phyloP scores from a whole-genome alignment of 140 eudicot genomes.

The Cichorium intybus region DNA sequence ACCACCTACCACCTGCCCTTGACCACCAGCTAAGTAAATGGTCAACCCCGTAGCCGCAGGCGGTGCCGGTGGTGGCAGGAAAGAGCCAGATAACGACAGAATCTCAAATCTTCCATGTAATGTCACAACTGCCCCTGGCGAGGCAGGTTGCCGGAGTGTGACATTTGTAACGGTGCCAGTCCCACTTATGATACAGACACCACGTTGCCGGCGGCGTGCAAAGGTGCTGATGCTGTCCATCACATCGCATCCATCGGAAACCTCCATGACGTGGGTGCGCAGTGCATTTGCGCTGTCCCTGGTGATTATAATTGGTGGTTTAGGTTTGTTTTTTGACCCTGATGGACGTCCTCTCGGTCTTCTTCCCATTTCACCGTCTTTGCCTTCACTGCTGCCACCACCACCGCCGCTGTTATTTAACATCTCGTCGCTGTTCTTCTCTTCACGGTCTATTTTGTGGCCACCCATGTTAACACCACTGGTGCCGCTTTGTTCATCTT shows the following conservation, averaged over 20 bases:
- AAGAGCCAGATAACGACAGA: slow-evolving; percentile 41
- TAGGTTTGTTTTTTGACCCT: slow-evolving; percentile 58
- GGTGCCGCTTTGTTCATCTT: slow-evolving; percentile 73
- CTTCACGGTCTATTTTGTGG: slow-evolving; percentile 54
- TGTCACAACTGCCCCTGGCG: slow-evolving; percentile 44
- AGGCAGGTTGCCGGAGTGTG: slow-evolving; percentile 45
- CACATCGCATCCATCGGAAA: slow-evolving; percentile 43
- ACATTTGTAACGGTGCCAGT: slow-evolving; percentile 51
- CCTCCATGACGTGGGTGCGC: slow-evolving; percentile 55
- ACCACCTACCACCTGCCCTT: slow-evolving; percentile 51
- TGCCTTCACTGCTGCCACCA: slow-evolving; percentile 34
- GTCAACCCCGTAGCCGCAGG: slow-evolving; percentile 45
- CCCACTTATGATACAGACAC: slow-evolving; percentile 45
- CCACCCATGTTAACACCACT: slow-evolving; percentile 52
- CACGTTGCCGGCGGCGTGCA: slow-evolving; percentile 48
- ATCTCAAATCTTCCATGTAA: slow-evolving; percentile 56
- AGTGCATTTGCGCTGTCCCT: slow-evolving; percentile 56
- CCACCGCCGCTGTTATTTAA: slow-evolving; percentile 17
- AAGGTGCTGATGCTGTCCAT: slow-evolving; percentile 43
- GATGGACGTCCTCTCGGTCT: slow-evolving; percentile 58
- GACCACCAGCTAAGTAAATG: slow-evolving; percentile 44
- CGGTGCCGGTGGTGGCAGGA: slow-evolving; percentile 46
- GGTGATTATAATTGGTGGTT: slow-evolving; percentile 55
- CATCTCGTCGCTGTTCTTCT: slow-evolving; percentile 29
- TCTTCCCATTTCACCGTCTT: slow-evolving; percentile 48